Evolutionary conservation across 2,329 filamentous ascomycete genomes (phyloP).

Genomic region (Beauveria sp.): DNA sequence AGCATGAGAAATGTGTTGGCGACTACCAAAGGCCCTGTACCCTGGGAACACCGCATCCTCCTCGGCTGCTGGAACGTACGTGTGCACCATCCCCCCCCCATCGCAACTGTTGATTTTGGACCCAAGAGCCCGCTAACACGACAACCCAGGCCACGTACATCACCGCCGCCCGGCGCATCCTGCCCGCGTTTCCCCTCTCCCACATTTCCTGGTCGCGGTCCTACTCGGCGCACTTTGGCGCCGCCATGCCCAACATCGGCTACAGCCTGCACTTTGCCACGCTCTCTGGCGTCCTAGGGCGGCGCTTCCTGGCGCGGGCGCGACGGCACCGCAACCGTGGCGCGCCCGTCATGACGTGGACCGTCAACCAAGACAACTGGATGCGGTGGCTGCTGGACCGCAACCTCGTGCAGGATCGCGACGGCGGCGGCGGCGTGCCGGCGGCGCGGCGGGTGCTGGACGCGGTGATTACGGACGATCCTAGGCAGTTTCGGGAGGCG

Average conservation of each 20-base stretch:
- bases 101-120: no score
- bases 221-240: slow-evolving; percentile 65
- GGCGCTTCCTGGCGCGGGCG: slow-evolving; percentile 56
- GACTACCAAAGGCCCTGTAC: slow-evolving; percentile 38
- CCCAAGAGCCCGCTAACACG: not conserved
- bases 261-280: slow-evolving; percentile 71
- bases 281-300: slow-evolving; percentile 61
- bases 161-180: slow-evolving; percentile 50
- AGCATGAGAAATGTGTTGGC: slow-evolving; percentile 58
- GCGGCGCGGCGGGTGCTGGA: slow-evolving; percentile 42
- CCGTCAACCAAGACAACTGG: slow-evolving; percentile 67
- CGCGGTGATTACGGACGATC: slow-evolving; percentile 82
- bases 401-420: slow-evolving; percentile 23
- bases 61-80: slow-evolving; percentile 75
- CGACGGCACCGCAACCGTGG: slow-evolving; percentile 31
- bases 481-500: slow-evolving; percentile 57
- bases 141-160: slow-evolving; percentile 54
- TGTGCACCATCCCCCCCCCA: slow-evolving; percentile 12
- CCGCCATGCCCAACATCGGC: slow-evolving; percentile 50
- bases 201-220: slow-evolving; percentile 60
- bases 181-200: slow-evolving; percentile 57
- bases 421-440: not conserved
- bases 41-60: slow-evolving; percentile 68
- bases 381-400: slow-evolving; percentile 74
- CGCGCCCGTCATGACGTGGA: slow-evolving; percentile 66